A percentile compares a stretch with the other conserved stretches of the same genome.
Evolutionary conservation across 163 green algal genomes (phyloP).

Genomic region (Coccomyxa subellipsoidea): DNA sequence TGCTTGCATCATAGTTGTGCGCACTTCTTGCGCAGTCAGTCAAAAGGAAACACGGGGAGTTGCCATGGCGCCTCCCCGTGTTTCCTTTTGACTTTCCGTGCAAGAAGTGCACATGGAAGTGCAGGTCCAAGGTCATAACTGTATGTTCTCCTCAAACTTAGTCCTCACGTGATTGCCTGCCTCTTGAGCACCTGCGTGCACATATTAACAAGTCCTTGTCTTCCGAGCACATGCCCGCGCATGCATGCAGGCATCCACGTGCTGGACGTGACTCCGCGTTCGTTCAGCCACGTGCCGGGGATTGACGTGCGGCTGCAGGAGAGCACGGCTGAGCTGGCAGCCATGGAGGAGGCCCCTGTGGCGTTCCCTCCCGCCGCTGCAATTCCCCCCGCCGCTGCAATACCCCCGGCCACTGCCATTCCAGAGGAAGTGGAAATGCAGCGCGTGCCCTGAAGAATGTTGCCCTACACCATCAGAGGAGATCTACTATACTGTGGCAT

Average conservation of each 20-base stretch:
- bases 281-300: slow-evolving; percentile 5
- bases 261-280: not conserved
- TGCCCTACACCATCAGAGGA: no score
- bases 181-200: not conserved
- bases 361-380: not conserved
- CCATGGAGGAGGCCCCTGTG: not conserved
- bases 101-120: no score
- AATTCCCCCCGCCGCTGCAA: no score
- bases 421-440: not conserved
- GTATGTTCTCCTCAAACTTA: no score
- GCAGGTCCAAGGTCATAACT: no score
- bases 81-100: no score
- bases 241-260: slow-evolving; percentile 3
- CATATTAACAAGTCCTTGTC: not conserved
- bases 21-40: no score
- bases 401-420: not conserved
- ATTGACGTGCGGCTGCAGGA: not conserved
- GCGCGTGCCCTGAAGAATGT: not conserved
- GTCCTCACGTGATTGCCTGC: not conserved
- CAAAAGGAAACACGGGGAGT: no score
- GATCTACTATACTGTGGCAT: no score
- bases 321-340: not conserved
- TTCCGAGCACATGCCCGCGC: not conserved
- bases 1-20: no score
- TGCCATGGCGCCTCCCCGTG: no score